phyloP scores from a whole-genome alignment of 768 basidiomycete species.

The Gelatoporia subvermispora region DNA sequence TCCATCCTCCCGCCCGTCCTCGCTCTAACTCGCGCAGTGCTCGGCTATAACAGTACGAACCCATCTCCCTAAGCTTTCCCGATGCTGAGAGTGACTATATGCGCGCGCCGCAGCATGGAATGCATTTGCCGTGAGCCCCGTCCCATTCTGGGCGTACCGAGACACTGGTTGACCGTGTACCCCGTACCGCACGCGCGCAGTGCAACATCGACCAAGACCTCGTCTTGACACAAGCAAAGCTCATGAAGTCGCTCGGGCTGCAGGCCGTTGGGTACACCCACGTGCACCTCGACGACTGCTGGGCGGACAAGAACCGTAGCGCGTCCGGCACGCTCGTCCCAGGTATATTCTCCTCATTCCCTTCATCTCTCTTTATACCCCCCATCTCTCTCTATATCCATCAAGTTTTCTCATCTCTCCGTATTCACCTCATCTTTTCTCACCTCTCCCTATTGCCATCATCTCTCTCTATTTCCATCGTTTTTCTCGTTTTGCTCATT shows the following conservation, averaged over 20 bases:
- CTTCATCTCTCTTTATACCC: neutral
- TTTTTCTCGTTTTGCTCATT: no score
- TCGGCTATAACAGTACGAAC: constrained; percentile 60
- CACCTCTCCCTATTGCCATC: no score
- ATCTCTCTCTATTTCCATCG: no score
- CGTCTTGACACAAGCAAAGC: constrained; percentile 42
- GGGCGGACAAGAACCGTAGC: constrained; percentile 52
- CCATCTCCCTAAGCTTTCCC: neutral
- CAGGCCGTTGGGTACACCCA: constrained; percentile 54
- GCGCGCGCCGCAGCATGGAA: constrained; percentile 51
- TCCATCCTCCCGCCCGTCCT: neutral
- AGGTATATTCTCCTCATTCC: constrained; percentile 27
- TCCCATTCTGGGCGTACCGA: neutral
- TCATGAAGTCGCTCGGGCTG: constrained; percentile 52
- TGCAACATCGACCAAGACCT: constrained; percentile 55
- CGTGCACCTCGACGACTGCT: constrained; percentile 64
- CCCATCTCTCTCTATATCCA: no score
- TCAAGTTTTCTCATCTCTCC: constrained; percentile 16
- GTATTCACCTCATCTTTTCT: neutral
- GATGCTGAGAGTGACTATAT: neutral
- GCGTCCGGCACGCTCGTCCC: constrained; percentile 48
- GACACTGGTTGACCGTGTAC: neutral
- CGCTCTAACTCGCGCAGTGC: constrained; percentile 28
- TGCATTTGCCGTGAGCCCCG: constrained; percentile 51
- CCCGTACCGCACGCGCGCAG: constrained; percentile 28